Evolutionary conservation across 2,329 filamentous ascomycete species (phyloP).

Genomic region (Ciborinia camelliae): DNA sequence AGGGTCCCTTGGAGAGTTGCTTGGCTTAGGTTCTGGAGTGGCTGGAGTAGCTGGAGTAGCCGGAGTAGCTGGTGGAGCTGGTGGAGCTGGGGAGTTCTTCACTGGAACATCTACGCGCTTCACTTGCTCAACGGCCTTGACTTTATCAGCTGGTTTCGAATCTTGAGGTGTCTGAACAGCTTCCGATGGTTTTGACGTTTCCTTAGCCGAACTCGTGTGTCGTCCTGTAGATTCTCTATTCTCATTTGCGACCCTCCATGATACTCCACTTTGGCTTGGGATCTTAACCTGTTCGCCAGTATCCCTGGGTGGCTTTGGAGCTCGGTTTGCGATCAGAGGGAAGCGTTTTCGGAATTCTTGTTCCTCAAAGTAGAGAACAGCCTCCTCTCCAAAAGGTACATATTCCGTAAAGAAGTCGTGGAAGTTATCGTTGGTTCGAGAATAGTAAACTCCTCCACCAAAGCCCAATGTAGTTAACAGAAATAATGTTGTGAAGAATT

Average conservation of each 20-base stretch:
- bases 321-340: conserved; percentile 46
- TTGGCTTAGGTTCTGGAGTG: conserved; percentile 29
- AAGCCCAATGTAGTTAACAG: conserved; percentile 77
- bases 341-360: conserved; percentile 88
- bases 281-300: conserved; percentile 74
- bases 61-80: conserved; percentile 20
- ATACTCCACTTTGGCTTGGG: conserved; percentile 79
- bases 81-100: conserved; percentile 22
- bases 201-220: conserved; percentile 55
- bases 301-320: conserved; percentile 42
- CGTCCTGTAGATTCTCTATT: conserved; percentile 50
- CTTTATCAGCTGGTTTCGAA: conserved; percentile 31
- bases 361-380: conserved; percentile 93
- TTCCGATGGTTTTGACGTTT: conserved; percentile 29
- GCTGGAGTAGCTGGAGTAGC: conserved; percentile 22
- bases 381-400: conserved; percentile 89
- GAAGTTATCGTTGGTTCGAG: conserved; percentile 92
- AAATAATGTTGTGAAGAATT: conserved; percentile 71
- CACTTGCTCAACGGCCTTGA: conserved; percentile 38
- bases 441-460: conserved; percentile 86
- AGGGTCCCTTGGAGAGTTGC: conserved; percentile 44
- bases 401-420: conserved; percentile 99
- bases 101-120: conserved; percentile 38
- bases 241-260: conserved; percentile 70
- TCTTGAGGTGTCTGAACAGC: conserved; percentile 34